Base-by-base conservation (phyloP, 1,139 yeast genomes). In the Kluyveromyces sp. region DNA sequence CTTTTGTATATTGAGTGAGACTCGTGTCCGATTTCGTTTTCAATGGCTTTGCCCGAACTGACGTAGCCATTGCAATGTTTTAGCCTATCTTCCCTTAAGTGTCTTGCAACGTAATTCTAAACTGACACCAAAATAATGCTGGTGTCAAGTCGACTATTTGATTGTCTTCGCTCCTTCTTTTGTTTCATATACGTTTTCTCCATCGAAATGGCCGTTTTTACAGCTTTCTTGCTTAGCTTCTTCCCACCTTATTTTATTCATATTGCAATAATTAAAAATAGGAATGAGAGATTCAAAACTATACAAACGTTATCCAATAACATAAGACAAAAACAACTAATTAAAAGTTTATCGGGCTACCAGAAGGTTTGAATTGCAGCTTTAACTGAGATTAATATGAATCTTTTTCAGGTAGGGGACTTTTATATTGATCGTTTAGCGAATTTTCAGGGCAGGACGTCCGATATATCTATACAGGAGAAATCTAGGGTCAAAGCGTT, bases 401-500 rank as follows among this genome's bases (percentile, higher is more conserved):
- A 81, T 56, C 65, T 81, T 35, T 69, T 75, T 50, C 65, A 71
- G 44, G 75, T 77, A 0, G 71, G 81, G 0, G 76, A 75, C 49
- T 64, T 65, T 35, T 80, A 80, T 53, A 62, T 79, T 40, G 66
- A 69, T 43, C 65, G 75, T 41, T 67, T 81, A 47, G 71, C 78
- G 26, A 70, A 65, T 42, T 57, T 65, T 10, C 47, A 48, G 25
- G 39, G 59, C 28, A 54, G 53, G 39, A 29, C 54, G 25, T 34
- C 55, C 35, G 38, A 34, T 10, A 48, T 57, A 43, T 53, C 56
- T 51, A 43, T 57, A 42, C 47, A 56, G 4, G 69, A 69, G 15
- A 68, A 66, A 7, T 64, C 71, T 40, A 77, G 77, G 54, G 81
- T 90, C 48, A 80, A 79, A 52, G 95, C 90, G 33, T 71, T 92